Evolutionary conservation across 768 basidiomycete genomes (phyloP).

Genomic region (Amylocystis lapponica): DNA sequence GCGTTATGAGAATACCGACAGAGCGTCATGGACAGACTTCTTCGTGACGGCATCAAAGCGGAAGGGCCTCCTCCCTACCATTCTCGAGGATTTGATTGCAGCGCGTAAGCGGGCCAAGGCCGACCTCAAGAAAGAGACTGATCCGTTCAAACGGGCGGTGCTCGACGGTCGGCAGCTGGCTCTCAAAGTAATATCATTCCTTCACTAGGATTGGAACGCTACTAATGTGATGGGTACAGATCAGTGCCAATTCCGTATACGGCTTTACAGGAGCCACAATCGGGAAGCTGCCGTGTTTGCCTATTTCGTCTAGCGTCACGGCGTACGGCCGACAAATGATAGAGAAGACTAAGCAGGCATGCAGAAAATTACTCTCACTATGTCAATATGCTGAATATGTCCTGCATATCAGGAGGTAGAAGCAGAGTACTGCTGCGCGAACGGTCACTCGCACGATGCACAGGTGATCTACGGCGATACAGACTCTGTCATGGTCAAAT

Average conservation of each 20-base stretch:
- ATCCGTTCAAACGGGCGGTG: conserved; percentile 96
- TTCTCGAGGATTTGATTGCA: conserved; percentile 89
- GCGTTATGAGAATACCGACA: background rate
- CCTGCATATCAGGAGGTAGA: conserved; percentile 67
- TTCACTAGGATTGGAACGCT: too few species aligned
- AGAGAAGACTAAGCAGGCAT: conserved; percentile 86
- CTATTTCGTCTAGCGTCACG: conserved; percentile 93
- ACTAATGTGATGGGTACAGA: conserved; percentile 41
- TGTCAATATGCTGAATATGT: background rate
- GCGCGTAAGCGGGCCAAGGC: conserved; percentile 94
- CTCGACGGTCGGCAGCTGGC: conserved; percentile 96
- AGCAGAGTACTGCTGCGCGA: conserved; percentile 75
- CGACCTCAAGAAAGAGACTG: conserved; percentile 93
- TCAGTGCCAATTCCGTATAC: conserved; percentile 98
- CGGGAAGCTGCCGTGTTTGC: conserved; percentile 91
- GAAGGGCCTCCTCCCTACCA: conserved; percentile 86
- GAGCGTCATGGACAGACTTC: conserved; percentile 49
- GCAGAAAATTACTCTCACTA: conserved; percentile 10
- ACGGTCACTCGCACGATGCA: conserved; percentile 83
- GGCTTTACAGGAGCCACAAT: conserved; percentile 98
- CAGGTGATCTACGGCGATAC: conserved; percentile 98
- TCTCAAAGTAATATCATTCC: conserved; percentile 57
- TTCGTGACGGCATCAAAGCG: conserved; percentile 70
- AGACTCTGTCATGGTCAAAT: conserved; percentile 98
- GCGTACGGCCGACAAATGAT: conserved; percentile 99